Evolutionary conservation across 2,329 filamentous ascomycete genomes (phyloP).

Genomic region (Apiospora aurea): DNA sequence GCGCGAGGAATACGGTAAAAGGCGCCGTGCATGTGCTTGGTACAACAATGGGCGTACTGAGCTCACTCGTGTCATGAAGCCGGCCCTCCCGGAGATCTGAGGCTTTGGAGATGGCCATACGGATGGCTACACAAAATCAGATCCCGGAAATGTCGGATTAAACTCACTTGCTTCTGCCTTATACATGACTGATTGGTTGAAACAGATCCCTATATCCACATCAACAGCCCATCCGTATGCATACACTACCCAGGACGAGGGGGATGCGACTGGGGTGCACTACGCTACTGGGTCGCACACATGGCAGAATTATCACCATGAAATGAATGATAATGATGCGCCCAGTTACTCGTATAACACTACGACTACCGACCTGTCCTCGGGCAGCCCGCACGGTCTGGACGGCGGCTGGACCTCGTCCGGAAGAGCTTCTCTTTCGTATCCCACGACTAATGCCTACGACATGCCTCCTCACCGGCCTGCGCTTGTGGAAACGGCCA

Average conservation of each 20-base stretch:
- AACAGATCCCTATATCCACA: constrained; percentile 8
- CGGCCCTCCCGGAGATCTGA: constrained; percentile 12
- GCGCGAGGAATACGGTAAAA: background rate
- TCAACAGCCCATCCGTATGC: constrained; percentile 1
- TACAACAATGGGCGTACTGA: background rate
- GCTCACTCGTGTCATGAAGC: background rate
- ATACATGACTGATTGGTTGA: background rate
- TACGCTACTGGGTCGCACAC: constrained; percentile 6
- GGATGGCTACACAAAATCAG: background rate
- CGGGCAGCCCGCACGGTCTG: constrained; percentile 5
- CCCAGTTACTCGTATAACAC: constrained; percentile 1
- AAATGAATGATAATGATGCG: background rate
- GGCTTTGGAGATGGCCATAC: background rate
- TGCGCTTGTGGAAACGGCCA: background rate
- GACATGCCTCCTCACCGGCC: background rate
- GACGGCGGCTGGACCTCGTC: constrained; percentile 20
- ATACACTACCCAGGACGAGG: background rate
- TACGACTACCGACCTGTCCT: background rate
- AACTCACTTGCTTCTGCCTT: background rate
- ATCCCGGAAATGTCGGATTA: background rate
- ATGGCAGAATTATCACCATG: constrained; percentile 18
- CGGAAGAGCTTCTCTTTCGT: constrained; percentile 7
- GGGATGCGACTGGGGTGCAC: background rate
- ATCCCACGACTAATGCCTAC: constrained; percentile 8
- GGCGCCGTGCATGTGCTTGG: background rate